Evolutionary conservation across 805 yeast genomes (phyloP).

Genomic region (Schwanniomyces polymorphus): DNA sequence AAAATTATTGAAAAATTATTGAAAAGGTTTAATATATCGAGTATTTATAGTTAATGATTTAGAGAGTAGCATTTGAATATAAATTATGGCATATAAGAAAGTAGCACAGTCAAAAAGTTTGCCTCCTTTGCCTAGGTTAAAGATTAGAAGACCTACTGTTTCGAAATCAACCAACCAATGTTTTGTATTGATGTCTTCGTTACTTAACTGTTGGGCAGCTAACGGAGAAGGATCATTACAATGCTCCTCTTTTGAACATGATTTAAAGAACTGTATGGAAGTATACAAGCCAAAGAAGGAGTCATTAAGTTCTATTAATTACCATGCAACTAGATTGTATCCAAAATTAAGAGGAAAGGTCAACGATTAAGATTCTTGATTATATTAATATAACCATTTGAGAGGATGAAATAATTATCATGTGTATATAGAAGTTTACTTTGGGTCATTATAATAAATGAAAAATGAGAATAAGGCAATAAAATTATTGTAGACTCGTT

Average conservation of each 20-base stretch:
- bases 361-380: slow-evolving; percentile 18
- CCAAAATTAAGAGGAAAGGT: slow-evolving; percentile 52
- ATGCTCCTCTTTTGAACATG: slow-evolving; percentile 66
- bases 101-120: slow-evolving; percentile 39
- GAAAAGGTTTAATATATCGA: background rate
- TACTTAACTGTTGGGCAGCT: slow-evolving; percentile 95
- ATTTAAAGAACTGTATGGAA: slow-evolving; percentile 75
- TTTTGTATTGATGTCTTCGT: slow-evolving; percentile 75
- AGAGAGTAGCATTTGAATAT: slow-evolving; percentile 2
- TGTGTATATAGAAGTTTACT: slow-evolving; percentile 1
- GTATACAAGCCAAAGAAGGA: slow-evolving; percentile 39
- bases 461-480: background rate
- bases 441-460: background rate
- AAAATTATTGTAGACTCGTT: background rate
- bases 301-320: slow-evolving; percentile 48
- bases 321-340: slow-evolving; percentile 55
- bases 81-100: slow-evolving; percentile 42
- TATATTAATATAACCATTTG: background rate
- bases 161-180: slow-evolving; percentile 69
- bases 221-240: slow-evolving; percentile 77
- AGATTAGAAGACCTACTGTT: slow-evolving; percentile 64
- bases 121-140: slow-evolving; percentile 75
- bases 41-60: background rate
- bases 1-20: slow-evolving; percentile 1
- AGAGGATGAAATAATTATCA: background rate